Evolutionary conservation across 176 grass and related monocot genomes (phyloP).

Genomic region (Stipa capillata): DNA sequence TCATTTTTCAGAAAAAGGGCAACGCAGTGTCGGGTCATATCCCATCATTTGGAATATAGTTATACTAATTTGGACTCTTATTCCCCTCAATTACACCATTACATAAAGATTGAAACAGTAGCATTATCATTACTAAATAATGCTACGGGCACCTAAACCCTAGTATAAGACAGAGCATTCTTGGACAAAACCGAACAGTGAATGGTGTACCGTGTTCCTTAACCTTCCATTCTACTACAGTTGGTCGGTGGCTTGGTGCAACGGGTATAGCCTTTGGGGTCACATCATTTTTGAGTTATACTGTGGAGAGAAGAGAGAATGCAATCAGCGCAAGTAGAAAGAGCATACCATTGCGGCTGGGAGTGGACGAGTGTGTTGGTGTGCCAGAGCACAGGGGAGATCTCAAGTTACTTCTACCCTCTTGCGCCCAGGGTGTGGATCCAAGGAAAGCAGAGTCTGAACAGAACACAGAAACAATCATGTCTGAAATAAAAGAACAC

Average conservation of each 20-base stretch:
- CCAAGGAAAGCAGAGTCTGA: neutral
- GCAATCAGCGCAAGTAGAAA: neutral
- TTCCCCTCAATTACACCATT: neutral
- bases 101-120: neutral
- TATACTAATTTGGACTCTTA: neutral
- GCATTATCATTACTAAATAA: neutral
- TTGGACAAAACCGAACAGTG: neutral
- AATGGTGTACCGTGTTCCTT: too few relatives aligned
- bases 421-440: neutral
- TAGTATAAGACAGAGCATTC: neutral
- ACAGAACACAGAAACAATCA: neutral
- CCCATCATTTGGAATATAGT: neutral
- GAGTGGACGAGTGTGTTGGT: neutral
- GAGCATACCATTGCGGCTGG: neutral
- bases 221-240: too few relatives aligned
- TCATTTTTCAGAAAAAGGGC: neutral
- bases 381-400: neutral
- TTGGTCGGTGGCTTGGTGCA: too few relatives aligned
- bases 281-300: neutral
- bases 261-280: neutral
- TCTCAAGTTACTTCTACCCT: constrained; percentile 18
- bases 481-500: neutral
- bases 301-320: neutral
- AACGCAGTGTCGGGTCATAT: neutral
- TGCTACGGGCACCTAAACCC: neutral